A percentile compares a stretch with the other conserved stretches of the same genome.
Conservation (phyloP, 75 land plant genomes). For the Sequoiadendron giganteum region DNA sequence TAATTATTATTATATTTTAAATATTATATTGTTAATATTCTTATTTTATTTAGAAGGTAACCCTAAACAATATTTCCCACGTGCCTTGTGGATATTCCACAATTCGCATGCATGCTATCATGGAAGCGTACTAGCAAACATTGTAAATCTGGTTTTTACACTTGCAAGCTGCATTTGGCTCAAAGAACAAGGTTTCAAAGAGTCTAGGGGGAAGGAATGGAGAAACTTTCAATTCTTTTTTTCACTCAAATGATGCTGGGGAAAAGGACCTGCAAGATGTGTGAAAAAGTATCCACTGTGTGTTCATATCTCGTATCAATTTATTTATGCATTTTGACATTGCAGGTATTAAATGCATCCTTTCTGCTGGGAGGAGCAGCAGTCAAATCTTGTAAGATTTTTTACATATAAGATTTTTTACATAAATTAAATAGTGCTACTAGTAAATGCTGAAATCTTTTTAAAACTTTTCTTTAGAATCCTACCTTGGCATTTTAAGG, state of each 20-base stretch:
- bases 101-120: too few species aligned
- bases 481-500: neutral
- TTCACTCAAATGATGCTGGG: slow-evolving; percentile 76
- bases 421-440: neutral
- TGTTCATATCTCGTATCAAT: slow-evolving; percentile 70
- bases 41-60: too few species aligned
- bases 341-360: slow-evolving; percentile 81
- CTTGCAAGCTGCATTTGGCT: too few species aligned
- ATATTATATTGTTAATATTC: too few species aligned
- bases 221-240: too few species aligned
- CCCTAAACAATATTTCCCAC: too few species aligned
- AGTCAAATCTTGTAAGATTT: neutral
- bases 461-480: neutral
- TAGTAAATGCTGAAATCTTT: neutral
- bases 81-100: too few species aligned
- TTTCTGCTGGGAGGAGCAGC: slow-evolving; percentile 45
- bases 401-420: slow-evolving; percentile 3
- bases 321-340: slow-evolving; percentile 62
- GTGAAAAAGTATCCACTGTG: slow-evolving; percentile 95
- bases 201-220: too few species aligned
- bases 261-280: slow-evolving; percentile 79
- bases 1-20: too few species aligned
- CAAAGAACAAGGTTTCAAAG: too few species aligned
- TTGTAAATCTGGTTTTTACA: too few species aligned
- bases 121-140: too few species aligned